Conservation (phyloP, 495 filamentous ascomycete genomes). For the Penicillium bialowiezense region DNA sequence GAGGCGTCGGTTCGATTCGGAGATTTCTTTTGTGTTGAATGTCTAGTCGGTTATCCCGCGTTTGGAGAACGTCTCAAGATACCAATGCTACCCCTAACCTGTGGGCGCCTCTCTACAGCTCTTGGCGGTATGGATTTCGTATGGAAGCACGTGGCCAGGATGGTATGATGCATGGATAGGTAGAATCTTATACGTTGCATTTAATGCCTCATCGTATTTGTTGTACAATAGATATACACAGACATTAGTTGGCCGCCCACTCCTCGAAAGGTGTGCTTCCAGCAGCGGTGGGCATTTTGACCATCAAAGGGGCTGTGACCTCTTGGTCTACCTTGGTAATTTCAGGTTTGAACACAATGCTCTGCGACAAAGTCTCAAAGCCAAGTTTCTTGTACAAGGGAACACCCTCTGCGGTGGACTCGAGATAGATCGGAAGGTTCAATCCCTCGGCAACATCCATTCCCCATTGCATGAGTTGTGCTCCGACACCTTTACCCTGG, state of each 20-base stretch:
- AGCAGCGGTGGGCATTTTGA: conserved; percentile 7
- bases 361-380: conserved; percentile 4
- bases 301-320: conserved; percentile 9
- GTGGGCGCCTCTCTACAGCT: no score
- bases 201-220: no score
- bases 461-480: conserved; percentile 10
- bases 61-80: no score
- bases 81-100: no score
- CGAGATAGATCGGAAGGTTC: conserved; percentile 5
- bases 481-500: conserved; percentile 6
- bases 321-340: conserved; percentile 5
- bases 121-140: no score
- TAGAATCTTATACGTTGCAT: no score
- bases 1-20: background rate
- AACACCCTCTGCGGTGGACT: conserved; percentile 6
- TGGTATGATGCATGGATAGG: no score
- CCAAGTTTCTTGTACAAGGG: conserved; percentile 7
- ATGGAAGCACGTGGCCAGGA: no score
- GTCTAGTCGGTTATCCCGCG: no score
- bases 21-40: background rate
- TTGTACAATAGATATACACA: no score
- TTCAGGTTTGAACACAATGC: conserved; percentile 2
- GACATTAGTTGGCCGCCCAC: background rate
- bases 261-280: background rate
- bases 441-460: conserved; percentile 1